phyloP scores from a whole-genome alignment of 108 stramenopile species.

The Nitzschia putrida region DNA sequence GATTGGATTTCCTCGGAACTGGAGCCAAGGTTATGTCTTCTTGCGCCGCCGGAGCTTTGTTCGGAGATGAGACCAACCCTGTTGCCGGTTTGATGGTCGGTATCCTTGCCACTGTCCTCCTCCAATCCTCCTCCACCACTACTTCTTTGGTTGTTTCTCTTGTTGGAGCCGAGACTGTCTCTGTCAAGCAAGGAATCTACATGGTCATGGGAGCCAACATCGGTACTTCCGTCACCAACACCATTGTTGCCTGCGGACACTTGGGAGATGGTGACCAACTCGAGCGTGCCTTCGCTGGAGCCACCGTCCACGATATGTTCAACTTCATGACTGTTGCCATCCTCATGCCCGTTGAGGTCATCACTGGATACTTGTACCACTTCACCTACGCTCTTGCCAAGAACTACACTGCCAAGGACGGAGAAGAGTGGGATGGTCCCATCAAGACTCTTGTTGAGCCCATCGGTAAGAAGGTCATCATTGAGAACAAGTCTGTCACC shows the following conservation, averaged over 20 bases:
- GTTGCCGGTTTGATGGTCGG: slow-evolving; percentile 85
- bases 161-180: slow-evolving; percentile 65
- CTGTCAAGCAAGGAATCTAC: slow-evolving; percentile 76
- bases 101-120: slow-evolving; percentile 78
- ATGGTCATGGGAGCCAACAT: slow-evolving; percentile 64
- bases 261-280: slow-evolving; percentile 84
- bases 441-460: slow-evolving; percentile 79
- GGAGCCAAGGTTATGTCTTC: slow-evolving; percentile 85
- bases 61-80: slow-evolving; percentile 83
- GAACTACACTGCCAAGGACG: slow-evolving; percentile 35
- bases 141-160: slow-evolving; percentile 87
- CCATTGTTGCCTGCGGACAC: slow-evolving; percentile 87
- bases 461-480: slow-evolving; percentile 65
- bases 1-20: slow-evolving; percentile 75
- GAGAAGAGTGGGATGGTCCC: slow-evolving; percentile 79
- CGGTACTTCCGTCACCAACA: slow-evolving; percentile 82
- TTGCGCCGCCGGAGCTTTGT: slow-evolving; percentile 75
- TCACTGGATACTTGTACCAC: slow-evolving; percentile 55
- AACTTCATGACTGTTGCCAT: slow-evolving; percentile 83
- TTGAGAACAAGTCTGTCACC: slow-evolving; percentile 78
- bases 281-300: slow-evolving; percentile 88
- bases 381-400: slow-evolving; percentile 71
- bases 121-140: slow-evolving; percentile 88
- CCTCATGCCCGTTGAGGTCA: slow-evolving; percentile 78
- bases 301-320: slow-evolving; percentile 92